Base-by-base conservation (phyloP, 257 asterid species). In the Nicotiana noctiflora region DNA sequence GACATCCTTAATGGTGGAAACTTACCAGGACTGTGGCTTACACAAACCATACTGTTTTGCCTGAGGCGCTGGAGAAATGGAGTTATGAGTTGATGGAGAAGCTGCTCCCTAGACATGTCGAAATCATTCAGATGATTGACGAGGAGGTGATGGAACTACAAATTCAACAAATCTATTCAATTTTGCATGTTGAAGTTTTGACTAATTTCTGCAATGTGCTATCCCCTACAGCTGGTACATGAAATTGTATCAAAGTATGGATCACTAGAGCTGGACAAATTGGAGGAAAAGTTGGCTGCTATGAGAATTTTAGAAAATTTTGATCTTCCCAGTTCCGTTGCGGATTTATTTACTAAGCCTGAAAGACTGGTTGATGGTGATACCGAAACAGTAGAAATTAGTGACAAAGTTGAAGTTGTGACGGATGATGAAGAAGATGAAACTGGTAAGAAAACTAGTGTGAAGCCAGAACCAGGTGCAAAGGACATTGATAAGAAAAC, bases 51-150 rank as follows among this genome's bases (percentile, higher is more conserved):
- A 93, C 98, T 70, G 98, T 93, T 86, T 84, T 93, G 83, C 98
- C 98, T 15, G 98, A 93, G 90, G 98, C 98, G 60, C 86, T 93
- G 84, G 98, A 93, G 89, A 93, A 93, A 87, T 93, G 98, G 98
- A 92, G 93, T 83, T 92, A 87, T 57, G 95, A 90, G 74, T 85
- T 92, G 56, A 90, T 93, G 95, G 91, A 93, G 85, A 88, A 84
- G 79, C 86, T 93, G 85, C 98, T 93, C 84, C 98, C 98, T 76
- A 83, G 98, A 67, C 98, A 93, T 84, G 92, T 90, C 23, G 98
- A 93, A 90, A 90, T 93, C 83, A 92, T 93, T 82, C 93, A 92
- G 86, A 80, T 86, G 90, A 90, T 93, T 80, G 98, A 93, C 75
- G 90, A 92, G 67, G 92, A 93, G 98, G 98, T 93, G 82, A 52